phyloP scores from a whole-genome alignment of 768 basidiomycete genomes.

The Thelephora ganbajun region DNA sequence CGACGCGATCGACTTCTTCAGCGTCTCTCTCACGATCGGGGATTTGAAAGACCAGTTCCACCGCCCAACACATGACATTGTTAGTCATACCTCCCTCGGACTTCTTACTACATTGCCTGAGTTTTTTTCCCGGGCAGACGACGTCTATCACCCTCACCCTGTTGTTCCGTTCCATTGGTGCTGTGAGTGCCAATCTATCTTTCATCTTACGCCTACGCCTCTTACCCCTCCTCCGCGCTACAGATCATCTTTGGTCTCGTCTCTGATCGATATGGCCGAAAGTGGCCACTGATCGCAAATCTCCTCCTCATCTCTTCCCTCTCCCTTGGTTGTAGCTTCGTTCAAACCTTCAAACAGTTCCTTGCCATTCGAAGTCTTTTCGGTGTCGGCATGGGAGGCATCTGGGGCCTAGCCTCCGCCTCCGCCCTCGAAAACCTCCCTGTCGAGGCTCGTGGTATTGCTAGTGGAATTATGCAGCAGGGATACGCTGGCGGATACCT shows the following conservation, averaged over 20 bases:
- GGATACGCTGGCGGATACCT: constrained; percentile 31
- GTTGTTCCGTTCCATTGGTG: constrained; percentile 27
- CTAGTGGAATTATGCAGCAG: constrained; percentile 30
- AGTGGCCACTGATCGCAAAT: constrained; percentile 29
- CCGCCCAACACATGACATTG: constrained; percentile 4
- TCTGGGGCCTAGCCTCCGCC: constrained; percentile 25
- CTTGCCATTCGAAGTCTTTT: constrained; percentile 26
- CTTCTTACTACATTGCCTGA: constrained; percentile 1
- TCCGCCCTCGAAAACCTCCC: constrained; percentile 29
- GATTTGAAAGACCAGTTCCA: constrained; percentile 6
- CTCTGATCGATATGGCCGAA: constrained; percentile 30
- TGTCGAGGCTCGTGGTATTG: constrained; percentile 25
- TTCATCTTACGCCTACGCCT: background rate
- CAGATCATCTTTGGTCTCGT: constrained; percentile 22
- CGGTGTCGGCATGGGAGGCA: constrained; percentile 20
- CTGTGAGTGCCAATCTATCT: constrained; percentile 9
- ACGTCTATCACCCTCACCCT: constrained; percentile 33
- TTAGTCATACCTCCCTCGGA: background rate
- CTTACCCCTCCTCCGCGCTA: background rate
- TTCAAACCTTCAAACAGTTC: constrained; percentile 24
- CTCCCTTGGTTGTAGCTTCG: constrained; percentile 27
- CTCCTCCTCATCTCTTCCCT: constrained; percentile 23
- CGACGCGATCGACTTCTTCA: constrained; percentile 31
- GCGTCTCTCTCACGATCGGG: constrained; percentile 12
- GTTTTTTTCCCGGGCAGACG: constrained; percentile 7